A percentile compares a stretch with the other conserved stretches of the same genome.
These are phyloP conservation scores for Puccinia novopanici DNA, from an alignment of 1,284 basidiomycete genomes.

Conservation along the genomic window DNA sequence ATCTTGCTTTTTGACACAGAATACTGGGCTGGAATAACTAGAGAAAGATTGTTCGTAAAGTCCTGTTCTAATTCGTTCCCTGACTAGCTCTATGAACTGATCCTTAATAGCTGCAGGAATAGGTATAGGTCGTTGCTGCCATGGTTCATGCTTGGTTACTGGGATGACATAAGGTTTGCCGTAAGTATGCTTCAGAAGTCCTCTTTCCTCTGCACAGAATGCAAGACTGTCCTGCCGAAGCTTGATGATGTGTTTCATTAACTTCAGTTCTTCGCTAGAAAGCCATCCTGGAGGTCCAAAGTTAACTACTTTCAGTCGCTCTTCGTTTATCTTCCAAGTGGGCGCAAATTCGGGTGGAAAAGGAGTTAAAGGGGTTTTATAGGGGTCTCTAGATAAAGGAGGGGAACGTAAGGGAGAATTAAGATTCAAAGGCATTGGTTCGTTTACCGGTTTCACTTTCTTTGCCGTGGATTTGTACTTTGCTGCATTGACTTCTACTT, in stretches of 20 bases:
- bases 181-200: too few relatives aligned
- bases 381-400: constrained; percentile 4
- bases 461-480: too few relatives aligned
- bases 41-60: too few relatives aligned
- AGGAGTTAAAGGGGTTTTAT: background rate
- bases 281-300: constrained; percentile 10
- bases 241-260: too few relatives aligned
- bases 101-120: constrained; percentile 3
- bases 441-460: constrained; percentile 4
- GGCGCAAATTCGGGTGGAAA: background rate
- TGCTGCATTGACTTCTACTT: background rate
- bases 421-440: background rate
- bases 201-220: background rate
- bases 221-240: background rate
- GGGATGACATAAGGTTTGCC: constrained; percentile 18
- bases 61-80: background rate
- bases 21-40: background rate
- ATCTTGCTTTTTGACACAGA: background rate
- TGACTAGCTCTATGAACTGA: background rate
- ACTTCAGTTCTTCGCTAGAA: background rate
- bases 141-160: background rate
- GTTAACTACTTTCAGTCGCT: constrained; percentile 1
- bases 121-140: constrained; percentile 6
- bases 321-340: background rate
- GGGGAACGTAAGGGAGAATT: background rate